phyloP scores from a whole-genome alignment of 805 yeast species.

The Lachancea quebecensis region DNA sequence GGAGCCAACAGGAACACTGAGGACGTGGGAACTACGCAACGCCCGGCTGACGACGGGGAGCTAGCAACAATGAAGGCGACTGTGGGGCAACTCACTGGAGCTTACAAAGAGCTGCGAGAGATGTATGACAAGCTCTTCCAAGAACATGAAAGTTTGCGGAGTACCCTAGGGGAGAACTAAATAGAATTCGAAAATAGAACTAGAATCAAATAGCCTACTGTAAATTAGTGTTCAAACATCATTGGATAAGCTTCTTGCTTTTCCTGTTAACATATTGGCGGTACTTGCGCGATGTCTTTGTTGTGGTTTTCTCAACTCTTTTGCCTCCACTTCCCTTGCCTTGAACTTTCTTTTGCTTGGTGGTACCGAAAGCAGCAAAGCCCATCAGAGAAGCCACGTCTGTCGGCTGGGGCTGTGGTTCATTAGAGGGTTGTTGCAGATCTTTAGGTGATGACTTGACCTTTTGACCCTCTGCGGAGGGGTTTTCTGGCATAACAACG shows the following conservation, averaged over 20 bases:
- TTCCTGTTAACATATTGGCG: conserved; percentile 55
- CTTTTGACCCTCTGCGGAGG: neutral
- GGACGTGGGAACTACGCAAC: too few relatives aligned
- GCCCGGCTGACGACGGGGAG: conserved; percentile 22
- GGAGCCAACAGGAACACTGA: too few relatives aligned
- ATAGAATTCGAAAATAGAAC: neutral
- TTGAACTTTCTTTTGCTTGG: conserved; percentile 50
- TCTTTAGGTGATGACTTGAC: neutral
- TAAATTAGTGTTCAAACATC: neutral
- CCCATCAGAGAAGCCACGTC: conserved; percentile 42
- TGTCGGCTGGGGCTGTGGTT: neutral
- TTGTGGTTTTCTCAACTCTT: conserved; percentile 36
- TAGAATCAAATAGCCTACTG: neutral
- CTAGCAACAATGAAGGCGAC: conserved; percentile 38
- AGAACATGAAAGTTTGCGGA: conserved; percentile 39
- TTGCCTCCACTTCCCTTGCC: conserved; percentile 36
- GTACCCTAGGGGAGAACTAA: neutral
- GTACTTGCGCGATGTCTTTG: conserved; percentile 35
- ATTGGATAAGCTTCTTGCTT: conserved; percentile 9
- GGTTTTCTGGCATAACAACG: too few relatives aligned
- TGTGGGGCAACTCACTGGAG: conserved; percentile 45
- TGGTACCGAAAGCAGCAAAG: conserved; percentile 45
- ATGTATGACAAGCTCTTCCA: conserved; percentile 53
- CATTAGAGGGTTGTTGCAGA: neutral
- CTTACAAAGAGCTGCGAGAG: conserved; percentile 50